These are phyloP conservation scores for Yamadazyma oceani DNA, from an alignment of 1,139 yeast genomes.

Conservation along the genomic window DNA sequence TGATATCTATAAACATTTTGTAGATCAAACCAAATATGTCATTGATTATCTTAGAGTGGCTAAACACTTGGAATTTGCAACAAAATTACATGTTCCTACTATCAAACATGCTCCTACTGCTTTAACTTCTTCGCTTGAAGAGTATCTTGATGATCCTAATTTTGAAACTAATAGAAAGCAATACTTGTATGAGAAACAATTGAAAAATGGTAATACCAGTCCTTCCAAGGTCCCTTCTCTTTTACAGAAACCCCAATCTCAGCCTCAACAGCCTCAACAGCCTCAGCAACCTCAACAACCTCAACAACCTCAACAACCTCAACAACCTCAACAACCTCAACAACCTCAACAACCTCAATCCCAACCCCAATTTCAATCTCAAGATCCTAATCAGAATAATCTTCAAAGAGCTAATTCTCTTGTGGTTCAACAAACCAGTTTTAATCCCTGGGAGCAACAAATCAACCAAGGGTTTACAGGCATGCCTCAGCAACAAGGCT, in stretches of 20 bases:
- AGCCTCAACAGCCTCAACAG: conserved; percentile 13
- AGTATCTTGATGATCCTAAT: conserved; percentile 83
- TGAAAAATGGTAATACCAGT: conserved; percentile 6
- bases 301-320: conserved; percentile 12
- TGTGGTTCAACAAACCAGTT: conserved; percentile 44
- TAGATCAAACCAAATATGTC: conserved; percentile 82
- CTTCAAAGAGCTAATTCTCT: conserved; percentile 30
- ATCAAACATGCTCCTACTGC: conserved; percentile 98
- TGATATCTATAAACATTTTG: conserved; percentile 79
- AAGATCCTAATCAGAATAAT: conserved; percentile 3
- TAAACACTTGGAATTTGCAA: conserved; percentile 80
- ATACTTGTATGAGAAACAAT: conserved; percentile 60
- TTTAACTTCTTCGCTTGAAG: conserved; percentile 80
- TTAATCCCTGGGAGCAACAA: conserved; percentile 44
- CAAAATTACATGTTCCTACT: conserved; percentile 90
- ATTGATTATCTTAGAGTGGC: conserved; percentile 87
- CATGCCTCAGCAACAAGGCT: conserved; percentile 9
- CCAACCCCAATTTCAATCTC: conserved; percentile 1
- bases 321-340: conserved; percentile 13
- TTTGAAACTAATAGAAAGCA: conserved; percentile 79
- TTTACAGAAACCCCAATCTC: conserved; percentile 10
- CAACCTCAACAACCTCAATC: conserved; percentile 10
- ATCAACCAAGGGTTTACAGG: conserved; percentile 6
- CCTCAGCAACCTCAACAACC: conserved; percentile 17
- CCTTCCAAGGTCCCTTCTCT: conserved; percentile 6